Conservation (phyloP, 1,284 basidiomycete species). For the Cryptococcus sp. region DNA sequence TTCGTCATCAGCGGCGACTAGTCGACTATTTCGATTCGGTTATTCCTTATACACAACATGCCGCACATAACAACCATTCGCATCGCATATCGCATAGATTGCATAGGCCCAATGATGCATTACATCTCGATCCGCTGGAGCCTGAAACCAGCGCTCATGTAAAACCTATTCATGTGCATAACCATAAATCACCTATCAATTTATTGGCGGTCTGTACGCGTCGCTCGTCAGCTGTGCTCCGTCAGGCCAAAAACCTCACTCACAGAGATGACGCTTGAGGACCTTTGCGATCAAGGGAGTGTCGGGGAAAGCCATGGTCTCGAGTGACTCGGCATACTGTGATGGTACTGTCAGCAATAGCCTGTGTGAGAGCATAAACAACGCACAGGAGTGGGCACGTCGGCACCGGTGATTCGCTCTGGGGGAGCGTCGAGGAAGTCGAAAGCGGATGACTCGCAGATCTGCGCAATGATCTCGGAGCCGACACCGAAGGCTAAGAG, state of each 20-base stretch:
- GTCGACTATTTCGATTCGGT: no score
- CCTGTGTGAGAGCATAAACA: not conserved
- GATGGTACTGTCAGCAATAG: not conserved
- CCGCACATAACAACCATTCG: no score
- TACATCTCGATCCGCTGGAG: not conserved
- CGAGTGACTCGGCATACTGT: conserved; percentile 86
- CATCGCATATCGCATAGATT: not conserved
- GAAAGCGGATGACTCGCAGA: conserved; percentile 92
- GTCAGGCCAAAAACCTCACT: conserved; percentile 13
- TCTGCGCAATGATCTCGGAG: conserved; percentile 95
- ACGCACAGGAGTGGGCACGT: conserved; percentile 91
- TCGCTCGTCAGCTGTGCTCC: not conserved
- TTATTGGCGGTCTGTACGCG: conserved; percentile 19
- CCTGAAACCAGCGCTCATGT: no score
- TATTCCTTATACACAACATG: no score
- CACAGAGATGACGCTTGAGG: conserved; percentile 80
- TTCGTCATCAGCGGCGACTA: no score
- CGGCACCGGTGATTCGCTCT: conserved; percentile 94
- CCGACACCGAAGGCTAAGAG: conserved; percentile 85
- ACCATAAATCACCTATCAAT: not conserved
- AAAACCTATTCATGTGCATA: no score
- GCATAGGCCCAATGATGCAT: conserved; percentile 1
- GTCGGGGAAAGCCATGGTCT: conserved; percentile 88
- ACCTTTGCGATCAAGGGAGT: conserved; percentile 84
- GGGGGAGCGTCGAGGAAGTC: conserved; percentile 97